Percentiles rank a stretch among this genome's conserved stretches.
Conservation (phyloP, 2,329 filamentous ascomycete species). For the Coniella lustricola region DNA sequence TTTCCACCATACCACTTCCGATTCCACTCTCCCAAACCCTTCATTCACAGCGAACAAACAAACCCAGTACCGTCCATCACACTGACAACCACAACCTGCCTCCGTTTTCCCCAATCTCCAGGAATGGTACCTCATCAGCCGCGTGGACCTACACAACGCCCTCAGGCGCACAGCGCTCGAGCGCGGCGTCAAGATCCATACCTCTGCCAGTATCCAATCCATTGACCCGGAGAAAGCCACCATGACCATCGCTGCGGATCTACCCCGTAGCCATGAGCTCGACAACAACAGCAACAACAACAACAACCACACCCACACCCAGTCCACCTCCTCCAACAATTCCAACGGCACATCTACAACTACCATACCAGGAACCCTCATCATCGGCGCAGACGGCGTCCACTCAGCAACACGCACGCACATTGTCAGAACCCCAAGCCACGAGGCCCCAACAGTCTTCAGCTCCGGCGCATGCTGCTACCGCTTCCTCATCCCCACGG, state of each 20-base stretch:
- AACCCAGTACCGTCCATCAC: too few species aligned
- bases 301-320: too few species aligned
- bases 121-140: conserved; percentile 11
- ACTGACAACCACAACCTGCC: too few species aligned
- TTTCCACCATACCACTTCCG: too few species aligned
- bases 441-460: conserved; percentile 3
- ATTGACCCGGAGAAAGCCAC: conserved; percentile 9
- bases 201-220: background rate
- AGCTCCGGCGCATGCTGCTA: conserved; percentile 8
- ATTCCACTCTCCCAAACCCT: too few species aligned
- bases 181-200: conserved; percentile 10
- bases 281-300: too few species aligned
- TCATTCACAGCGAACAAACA: too few species aligned
- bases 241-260: conserved; percentile 8
- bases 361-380: conserved; percentile 10
- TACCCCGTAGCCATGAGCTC: too few species aligned
- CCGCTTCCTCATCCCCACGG: conserved; percentile 9
- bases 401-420: conserved; percentile 7
- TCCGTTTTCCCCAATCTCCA: background rate
- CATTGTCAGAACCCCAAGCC: background rate
- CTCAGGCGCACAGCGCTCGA: conserved; percentile 8
- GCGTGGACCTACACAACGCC: conserved; percentile 10
- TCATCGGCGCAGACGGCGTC: conserved; percentile 11
- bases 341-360: background rate
- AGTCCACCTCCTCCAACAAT: too few species aligned